Evolutionary conservation across 352 stramenopile genomes (phyloP), one percentile per base, ranked within the genome.

Genomic region (Pythium graminicola): DNA sequence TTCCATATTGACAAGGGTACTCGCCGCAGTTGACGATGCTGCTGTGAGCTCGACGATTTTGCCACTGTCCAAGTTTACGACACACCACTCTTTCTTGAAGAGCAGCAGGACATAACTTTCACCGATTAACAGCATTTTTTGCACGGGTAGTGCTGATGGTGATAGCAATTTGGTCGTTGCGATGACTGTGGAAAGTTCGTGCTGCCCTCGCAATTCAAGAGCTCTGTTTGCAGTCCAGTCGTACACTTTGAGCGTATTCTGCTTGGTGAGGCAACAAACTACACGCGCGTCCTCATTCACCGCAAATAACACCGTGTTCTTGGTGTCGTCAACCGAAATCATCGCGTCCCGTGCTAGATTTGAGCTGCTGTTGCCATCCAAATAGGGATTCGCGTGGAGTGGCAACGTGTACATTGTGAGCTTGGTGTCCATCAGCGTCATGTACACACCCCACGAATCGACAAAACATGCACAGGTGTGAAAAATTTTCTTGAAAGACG

Each of bases 61-160:
- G 3, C 79, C 79, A 56, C 65, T 87, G 54, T 89, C 72, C 22
- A 87, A 7, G 64, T 86, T 76, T 3, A 89, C 41, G 26, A 87
- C 74, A 11, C 50, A 62, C 76, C 76, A 89, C 14, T 75, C 64
- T 24, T 76, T 83, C 55, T 84, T 89, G 46, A 76, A 61, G 31
- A 79, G 61, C 17, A 89, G 35, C 28, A 87, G 76, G 35, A 70
- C 64, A 58, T 89, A 70, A 62, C 70, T 88, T 60, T 88, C 76
- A 29, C 75, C 72, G 24, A 88, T 60, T 22, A 89, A 11, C 10
- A 89, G 42, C 20, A 92, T 57, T 31, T 83, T 67, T 29, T 78
- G 71, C 10, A 85, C 69, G 0, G 69, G 72, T 16, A 78, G 50
- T 24, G 56, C 48, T 16, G 41, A 38, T 0, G 54, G 47, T 13